Evolutionary conservation across 2,329 filamentous ascomycete genomes (phyloP), one percentile per base, ranked within the genome.

Genomic region (Xylaria digitata): DNA sequence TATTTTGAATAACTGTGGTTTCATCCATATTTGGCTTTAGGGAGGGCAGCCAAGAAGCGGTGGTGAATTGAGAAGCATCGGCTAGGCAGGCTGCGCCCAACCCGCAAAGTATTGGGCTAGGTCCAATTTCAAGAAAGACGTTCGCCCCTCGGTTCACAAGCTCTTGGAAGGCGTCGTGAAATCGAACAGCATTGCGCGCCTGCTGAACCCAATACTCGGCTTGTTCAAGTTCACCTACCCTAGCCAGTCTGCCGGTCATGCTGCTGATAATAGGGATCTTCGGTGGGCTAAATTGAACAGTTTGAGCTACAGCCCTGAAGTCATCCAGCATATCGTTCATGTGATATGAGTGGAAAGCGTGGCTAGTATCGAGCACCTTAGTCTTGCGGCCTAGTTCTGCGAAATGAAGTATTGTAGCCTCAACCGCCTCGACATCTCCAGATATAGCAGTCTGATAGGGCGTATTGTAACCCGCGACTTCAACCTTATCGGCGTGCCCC

Each of bases 81-180:
- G 55, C 65, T 32, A 77, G 66, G 62, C 72, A 75, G 13, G 65
- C 68, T 17, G 69, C 72, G n/a, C 74, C 76, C 68, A 78, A 65
- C 17, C 74, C 74, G 62, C 73, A 74, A 13, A 78, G 70, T 9
- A 75, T 68, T 52, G 63, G 73, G 19, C 69, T 60, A 3, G 77
- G 76, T 1, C 77, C 77, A 0, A 78, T 21, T 65, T 78, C 77
- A 26, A 78, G 61, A 62, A 77, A 77, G 53, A 73, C 42, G 43
- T 75, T 73, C 37, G 69, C 70, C 6, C 74, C 76, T 2, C 71
- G 70, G 15, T 56, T 23, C 15, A 61, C 62, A 11, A 79, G 45
- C 13, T 71, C 62, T 52, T 69, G 64, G 46, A 80, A 73, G 46
- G 70, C 73, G 34, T 79, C 77, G 61, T 59, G 69, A 59, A 76